Base-by-base conservation (phyloP, 176 grass and related monocot genomes). In the Chrysopogon serrulatus region DNA sequence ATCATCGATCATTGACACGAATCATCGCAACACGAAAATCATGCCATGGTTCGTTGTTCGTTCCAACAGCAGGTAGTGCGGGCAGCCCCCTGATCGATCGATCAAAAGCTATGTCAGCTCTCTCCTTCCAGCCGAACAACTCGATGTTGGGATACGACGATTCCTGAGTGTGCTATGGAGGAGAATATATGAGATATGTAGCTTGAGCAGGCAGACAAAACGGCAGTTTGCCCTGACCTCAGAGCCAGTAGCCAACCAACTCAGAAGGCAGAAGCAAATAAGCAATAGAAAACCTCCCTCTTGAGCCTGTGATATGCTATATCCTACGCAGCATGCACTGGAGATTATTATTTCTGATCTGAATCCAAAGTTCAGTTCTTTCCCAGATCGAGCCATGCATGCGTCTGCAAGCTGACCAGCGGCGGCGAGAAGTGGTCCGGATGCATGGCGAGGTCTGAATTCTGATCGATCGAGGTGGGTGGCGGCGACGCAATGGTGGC, bases 21-120 rank as follows among this genome's bases (percentile, higher is more conserved):
- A 51, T 49, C 16, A 51, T 49, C 16, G 48, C 48, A 51, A 51
- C 48, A 51, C 48, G 48, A 21, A 51, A 17, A 6, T 51, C 16
- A 18, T 8, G 18, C 48, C 48, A 6, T 51, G 48, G 48, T 51
- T 51, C 48, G 1, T 51, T 2, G 48, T 51, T 51, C 19, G 49
- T 51, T 19, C 48, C 45, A 43, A 43, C 30, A 43, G 40, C 76
- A 78, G 37, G n/a, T n/a, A n/a, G 76, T 78, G 76, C 19, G 21
- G 66, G 19, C 0, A 23, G 33, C 3, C 33, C 49, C 27, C 26
- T 27, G 43, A 68, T 39, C 21, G 10, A 74, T 16, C 5, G 23
- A 51, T 77, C 56, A 53, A 82, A 77, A 87, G 68, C n/a, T n/a
- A n/a, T n/a, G 63, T 33, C 79, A 59, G 73, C 79, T 82, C 85